Percentiles rank a stretch among this genome's conserved stretches.
Conservation (phyloP, 2,329 filamentous ascomycete genomes). For the Apiospora saccharicola region DNA sequence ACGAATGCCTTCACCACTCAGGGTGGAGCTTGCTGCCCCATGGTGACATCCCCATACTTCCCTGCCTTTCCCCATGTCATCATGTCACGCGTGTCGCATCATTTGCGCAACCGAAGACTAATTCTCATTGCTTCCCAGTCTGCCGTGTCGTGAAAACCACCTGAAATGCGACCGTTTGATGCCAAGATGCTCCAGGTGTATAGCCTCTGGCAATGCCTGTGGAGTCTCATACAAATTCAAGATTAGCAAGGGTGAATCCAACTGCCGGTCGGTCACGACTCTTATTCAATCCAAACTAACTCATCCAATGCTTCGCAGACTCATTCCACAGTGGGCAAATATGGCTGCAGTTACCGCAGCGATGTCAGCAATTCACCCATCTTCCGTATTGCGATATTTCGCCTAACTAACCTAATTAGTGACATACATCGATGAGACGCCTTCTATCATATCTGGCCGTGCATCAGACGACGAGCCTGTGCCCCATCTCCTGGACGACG, state of each 20-base stretch:
- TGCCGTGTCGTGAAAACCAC: constrained; percentile 56
- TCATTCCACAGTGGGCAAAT: constrained; percentile 40
- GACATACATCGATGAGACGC: constrained; percentile 43
- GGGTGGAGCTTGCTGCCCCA: constrained; percentile 41
- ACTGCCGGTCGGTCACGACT: not conserved
- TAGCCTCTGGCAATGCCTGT: constrained; percentile 43
- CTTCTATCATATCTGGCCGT: constrained; percentile 34
- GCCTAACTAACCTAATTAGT: constrained; percentile 32
- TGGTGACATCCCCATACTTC: constrained; percentile 35
- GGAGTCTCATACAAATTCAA: constrained; percentile 45
- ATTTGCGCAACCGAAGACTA: not conserved
- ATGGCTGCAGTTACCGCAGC: constrained; percentile 40
- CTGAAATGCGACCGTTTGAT: constrained; percentile 53
- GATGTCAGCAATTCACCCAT: constrained; percentile 23
- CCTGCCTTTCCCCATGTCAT: not conserved
- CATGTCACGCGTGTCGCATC: not conserved
- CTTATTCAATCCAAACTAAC: constrained; percentile 4
- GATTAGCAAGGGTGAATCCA: constrained; percentile 39
- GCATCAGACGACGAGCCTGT: constrained; percentile 34
- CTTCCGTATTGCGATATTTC: not conserved
- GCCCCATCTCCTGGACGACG: constrained; percentile 27
- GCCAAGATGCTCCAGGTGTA: constrained; percentile 43
- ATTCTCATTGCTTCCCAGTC: constrained; percentile 39
- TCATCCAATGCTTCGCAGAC: constrained; percentile 28
- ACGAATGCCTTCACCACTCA: constrained; percentile 43